These are phyloP conservation scores for Plasmodium chabaudi DNA, from an alignment of 169 alveolate genomes.

Conservation along the genomic window DNA sequence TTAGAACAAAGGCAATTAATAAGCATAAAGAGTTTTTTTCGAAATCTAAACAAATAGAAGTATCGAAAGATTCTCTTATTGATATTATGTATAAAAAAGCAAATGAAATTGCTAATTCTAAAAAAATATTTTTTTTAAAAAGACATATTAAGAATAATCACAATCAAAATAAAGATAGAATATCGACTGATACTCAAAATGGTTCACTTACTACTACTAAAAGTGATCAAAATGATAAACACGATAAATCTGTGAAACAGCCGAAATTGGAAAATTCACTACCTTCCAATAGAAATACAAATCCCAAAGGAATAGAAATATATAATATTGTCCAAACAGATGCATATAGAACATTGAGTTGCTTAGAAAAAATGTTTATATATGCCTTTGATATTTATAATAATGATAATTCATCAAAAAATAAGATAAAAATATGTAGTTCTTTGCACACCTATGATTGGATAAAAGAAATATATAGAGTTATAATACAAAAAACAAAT, in stretches of 20 bases:
- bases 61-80: conserved; percentile 7
- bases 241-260: neutral
- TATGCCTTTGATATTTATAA: conserved; percentile 13
- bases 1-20: conserved; percentile 5
- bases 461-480: conserved; percentile 14
- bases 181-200: neutral
- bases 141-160: neutral
- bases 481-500: conserved; percentile 21
- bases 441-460: conserved; percentile 36
- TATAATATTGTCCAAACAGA: conserved; percentile 29
- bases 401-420: conserved; percentile 7
- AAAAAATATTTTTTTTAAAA: neutral
- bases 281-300: neutral
- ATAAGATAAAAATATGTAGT: conserved; percentile 47
- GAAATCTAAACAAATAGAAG: conserved; percentile 1
- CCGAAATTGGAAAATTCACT: neutral
- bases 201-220: neutral
- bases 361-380: conserved; percentile 70
- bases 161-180: neutral
- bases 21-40: conserved; percentile 27
- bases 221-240: neutral
- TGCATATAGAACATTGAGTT: conserved; percentile 63
- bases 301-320: neutral
- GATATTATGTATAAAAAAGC: conserved; percentile 21
- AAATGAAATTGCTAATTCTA: neutral